A percentile compares a stretch with the other conserved stretches of the same genome.
Conservation (phyloP, 1,139 yeast species). For the Taiozyma onychis region DNA sequence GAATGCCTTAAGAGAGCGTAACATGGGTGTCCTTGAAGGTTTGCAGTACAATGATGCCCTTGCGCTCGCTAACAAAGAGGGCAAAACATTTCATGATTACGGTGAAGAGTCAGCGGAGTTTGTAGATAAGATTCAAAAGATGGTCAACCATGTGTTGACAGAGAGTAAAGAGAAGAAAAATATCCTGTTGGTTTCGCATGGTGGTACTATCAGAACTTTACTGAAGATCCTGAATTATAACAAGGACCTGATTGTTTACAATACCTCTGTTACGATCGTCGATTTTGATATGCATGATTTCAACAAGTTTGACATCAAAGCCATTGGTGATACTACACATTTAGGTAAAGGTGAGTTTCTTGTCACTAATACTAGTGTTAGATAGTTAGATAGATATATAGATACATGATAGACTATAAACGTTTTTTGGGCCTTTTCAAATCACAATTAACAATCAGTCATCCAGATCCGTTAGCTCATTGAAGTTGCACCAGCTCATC, state of each 20-base stretch:
- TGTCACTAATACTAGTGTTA: conserved; percentile 41
- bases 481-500: too few relatives aligned
- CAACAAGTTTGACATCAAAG: conserved; percentile 38
- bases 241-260: conserved; percentile 51
- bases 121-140: conserved; percentile 42
- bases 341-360: conserved; percentile 49
- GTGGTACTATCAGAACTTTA: conserved; percentile 73
- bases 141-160: conserved; percentile 41
- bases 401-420: neutral
- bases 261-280: conserved; percentile 65
- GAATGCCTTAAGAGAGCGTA: conserved; percentile 58
- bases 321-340: conserved; percentile 59
- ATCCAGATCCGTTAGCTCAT: too few relatives aligned
- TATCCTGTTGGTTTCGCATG: conserved; percentile 71
- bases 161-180: conserved; percentile 36
- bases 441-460: too few relatives aligned
- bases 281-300: conserved; percentile 40
- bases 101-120: conserved; percentile 53
- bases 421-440: neutral
- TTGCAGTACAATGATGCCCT: conserved; percentile 65
- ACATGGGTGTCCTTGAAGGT: conserved; percentile 80
- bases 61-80: conserved; percentile 43
- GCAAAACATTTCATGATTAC: conserved; percentile 39
- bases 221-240: conserved; percentile 34
- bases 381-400: conserved; percentile 17